Evolutionary conservation across 2,329 filamentous ascomycete species (phyloP), one percentile per base, ranked within the genome.

Genomic region (Ophiostoma piceae): DNA sequence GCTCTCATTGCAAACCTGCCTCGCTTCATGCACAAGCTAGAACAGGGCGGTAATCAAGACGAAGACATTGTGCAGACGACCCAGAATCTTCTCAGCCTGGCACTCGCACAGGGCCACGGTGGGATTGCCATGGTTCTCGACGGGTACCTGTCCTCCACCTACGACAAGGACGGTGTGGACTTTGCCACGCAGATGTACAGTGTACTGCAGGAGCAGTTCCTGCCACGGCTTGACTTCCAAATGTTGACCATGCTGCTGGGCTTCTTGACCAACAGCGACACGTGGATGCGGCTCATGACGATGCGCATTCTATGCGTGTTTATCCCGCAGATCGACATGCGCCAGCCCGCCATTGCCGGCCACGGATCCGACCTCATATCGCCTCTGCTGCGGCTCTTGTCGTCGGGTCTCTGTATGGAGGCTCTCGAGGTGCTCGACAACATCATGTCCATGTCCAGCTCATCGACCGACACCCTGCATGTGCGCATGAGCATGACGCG

Each of bases 401-500:
- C 97, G 77, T 97, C 94, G 1, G 92, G 96, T 71, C 94, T 94
- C 75, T 98, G 94, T 78, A 92, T 95, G 78, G 91, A 97, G 76
- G 95, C 95, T 12, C 82, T 99, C 11, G 88, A 92, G 73, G 94
- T 99, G 0, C 83, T 99, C 71, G 95, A 99, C 78, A 92, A 94
- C 73, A 95, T 98, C 75, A 96, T 97, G 86, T 92, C 91, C 37
- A 94, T 98, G 83, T 93, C 93, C 0, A 91, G 92, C 4, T 93
- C 91, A 41, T 91, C 94, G 1, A 92, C 97, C 85, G 95, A 98
- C 78, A 92, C 92, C 75, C 92, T 97, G 75, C 93, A 98, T 76
- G 82, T 99, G 71, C 88, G 95, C 54, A 99, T 99, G 96, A 98
- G 94, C 79, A 97, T 99, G 92, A 94, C 93, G 5, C 90, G 92